Conservation (phyloP, 495 filamentous ascomycete species). For the Penicillium paxilli region DNA sequence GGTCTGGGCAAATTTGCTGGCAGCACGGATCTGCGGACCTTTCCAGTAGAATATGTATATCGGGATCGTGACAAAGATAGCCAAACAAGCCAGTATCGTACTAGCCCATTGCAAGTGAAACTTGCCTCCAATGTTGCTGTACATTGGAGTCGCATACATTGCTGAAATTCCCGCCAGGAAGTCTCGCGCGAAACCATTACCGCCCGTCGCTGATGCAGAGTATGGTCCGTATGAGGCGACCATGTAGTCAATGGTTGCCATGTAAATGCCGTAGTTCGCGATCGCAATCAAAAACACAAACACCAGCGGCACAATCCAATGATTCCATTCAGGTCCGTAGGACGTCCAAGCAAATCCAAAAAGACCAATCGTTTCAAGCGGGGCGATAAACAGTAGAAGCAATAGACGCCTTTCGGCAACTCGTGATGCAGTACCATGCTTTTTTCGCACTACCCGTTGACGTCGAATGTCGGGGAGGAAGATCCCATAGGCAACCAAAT, state of each 20-base stretch:
- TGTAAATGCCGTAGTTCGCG: slow-evolving; percentile 71
- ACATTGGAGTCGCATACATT: slow-evolving; percentile 47
- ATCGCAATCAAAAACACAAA: slow-evolving; percentile 62
- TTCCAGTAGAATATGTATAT: slow-evolving; percentile 53
- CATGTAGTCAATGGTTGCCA: slow-evolving; percentile 86
- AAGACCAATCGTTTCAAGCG: slow-evolving; percentile 65
- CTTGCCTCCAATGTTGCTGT: slow-evolving; percentile 31
- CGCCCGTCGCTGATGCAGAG: slow-evolving; percentile 75
- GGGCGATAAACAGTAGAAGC: slow-evolving; percentile 60
- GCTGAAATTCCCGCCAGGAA: slow-evolving; percentile 47
- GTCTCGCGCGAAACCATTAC: slow-evolving; percentile 56
- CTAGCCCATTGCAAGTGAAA: slow-evolving; percentile 39
- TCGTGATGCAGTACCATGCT: slow-evolving; percentile 49
- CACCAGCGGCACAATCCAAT: slow-evolving; percentile 62
- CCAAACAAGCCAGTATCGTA: slow-evolving; percentile 42
- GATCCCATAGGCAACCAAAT: slow-evolving; percentile 60
- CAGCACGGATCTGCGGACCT: slow-evolving; percentile 39
- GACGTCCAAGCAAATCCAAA: slow-evolving; percentile 70
- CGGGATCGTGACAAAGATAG: slow-evolving; percentile 41
- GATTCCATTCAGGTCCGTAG: slow-evolving; percentile 53
- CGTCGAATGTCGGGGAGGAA: slow-evolving; percentile 64
- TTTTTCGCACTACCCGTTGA: slow-evolving; percentile 41
- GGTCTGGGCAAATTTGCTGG: slow-evolving; percentile 26
- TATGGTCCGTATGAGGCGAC: slow-evolving; percentile 75
- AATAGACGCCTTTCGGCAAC: slow-evolving; percentile 58